A percentile compares a stretch with the other conserved stretches of the same genome.
phyloP scores from a whole-genome alignment of 2,329 filamentous ascomycete species.

The Aspergillus sp. region DNA sequence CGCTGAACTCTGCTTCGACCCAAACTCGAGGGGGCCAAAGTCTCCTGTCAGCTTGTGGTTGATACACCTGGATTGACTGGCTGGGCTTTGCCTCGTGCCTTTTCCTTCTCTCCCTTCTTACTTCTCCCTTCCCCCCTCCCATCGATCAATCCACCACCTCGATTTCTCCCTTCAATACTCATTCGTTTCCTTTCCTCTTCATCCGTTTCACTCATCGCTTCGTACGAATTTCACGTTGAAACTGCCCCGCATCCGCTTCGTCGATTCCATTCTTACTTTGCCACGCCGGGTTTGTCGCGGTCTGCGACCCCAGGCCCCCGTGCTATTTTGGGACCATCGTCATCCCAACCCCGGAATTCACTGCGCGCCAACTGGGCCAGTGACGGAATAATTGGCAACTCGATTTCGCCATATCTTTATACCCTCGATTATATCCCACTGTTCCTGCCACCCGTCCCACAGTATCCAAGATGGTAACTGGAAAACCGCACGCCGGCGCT shows the following conservation, averaged over 20 bases:
- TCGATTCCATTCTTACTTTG: conserved; percentile 4
- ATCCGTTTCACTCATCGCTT: background rate
- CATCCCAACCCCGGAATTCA: conserved; percentile 33
- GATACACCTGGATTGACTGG: background rate
- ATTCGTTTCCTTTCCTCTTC: background rate
- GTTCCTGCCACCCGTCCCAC: background rate
- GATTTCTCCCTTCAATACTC: conserved; percentile 3
- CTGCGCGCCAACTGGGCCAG: conserved; percentile 28
- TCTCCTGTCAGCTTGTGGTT: conserved; percentile 12
- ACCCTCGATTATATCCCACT: conserved; percentile 3
- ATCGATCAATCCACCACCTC: conserved; percentile 8
- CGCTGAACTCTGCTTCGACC: conserved; percentile 1
- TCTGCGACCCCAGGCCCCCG: conserved; percentile 21
- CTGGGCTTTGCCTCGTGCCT: background rate
- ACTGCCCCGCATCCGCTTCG: background rate
- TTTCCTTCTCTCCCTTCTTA: conserved; percentile 12
- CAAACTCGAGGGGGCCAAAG: conserved; percentile 4
- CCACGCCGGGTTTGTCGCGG: conserved; percentile 12
- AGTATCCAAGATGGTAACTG: conserved; percentile 35
- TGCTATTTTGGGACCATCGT: conserved; percentile 30
- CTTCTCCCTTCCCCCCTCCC: conserved; percentile 8
- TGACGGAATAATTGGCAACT: conserved; percentile 26
- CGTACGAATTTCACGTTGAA: background rate
- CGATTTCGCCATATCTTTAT: conserved; percentile 14
- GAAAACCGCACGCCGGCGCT: conserved; percentile 35